These are phyloP conservation scores for Acacia concinna DNA, from an alignment of 331 rosid species.

Conservation along the genomic window DNA sequence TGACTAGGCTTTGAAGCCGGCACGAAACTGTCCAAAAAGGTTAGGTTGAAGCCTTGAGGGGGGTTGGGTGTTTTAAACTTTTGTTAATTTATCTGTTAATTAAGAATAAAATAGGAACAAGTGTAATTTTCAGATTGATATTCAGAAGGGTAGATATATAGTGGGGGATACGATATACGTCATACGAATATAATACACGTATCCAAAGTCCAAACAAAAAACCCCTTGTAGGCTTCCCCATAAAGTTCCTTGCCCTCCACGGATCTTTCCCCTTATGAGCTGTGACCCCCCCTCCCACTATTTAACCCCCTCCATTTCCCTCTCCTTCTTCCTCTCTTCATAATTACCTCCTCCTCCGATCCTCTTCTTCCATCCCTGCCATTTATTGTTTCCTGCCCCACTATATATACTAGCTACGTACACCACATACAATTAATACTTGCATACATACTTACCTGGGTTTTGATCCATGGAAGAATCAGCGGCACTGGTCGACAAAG, in stretches of 20 bases:
- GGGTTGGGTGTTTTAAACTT: too few species aligned
- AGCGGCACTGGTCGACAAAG: conserved; percentile 36
- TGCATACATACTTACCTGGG: not conserved
- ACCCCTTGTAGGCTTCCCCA: conserved; percentile 39
- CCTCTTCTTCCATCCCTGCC: not conserved
- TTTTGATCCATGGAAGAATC: conserved; percentile 39
- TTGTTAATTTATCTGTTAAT: too few species aligned
- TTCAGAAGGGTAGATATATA: conserved; percentile 34
- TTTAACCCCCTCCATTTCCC: conserved; percentile 41
- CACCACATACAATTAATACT: not conserved
- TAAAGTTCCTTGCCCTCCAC: conserved; percentile 65
- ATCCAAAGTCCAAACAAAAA: not conserved
- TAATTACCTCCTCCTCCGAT: not conserved
- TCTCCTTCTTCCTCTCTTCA: conserved; percentile 13
- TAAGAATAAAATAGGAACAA: not conserved
- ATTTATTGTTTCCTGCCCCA: not conserved
- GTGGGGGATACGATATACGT: conserved; percentile 13
- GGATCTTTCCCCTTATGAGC: conserved; percentile 43
- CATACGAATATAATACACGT: conserved; percentile 5
- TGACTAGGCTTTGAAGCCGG: not conserved
- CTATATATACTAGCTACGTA: not conserved
- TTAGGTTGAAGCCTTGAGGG: conserved; percentile 19
- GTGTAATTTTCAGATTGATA: not conserved
- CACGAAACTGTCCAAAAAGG: conserved; percentile 20
- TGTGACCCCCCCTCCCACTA: conserved; percentile 45